Evolutionary conservation across 2,329 filamentous ascomycete species (phyloP), one percentile per base, ranked within the genome.

Genomic region (Ophiosphaerella narmari): DNA sequence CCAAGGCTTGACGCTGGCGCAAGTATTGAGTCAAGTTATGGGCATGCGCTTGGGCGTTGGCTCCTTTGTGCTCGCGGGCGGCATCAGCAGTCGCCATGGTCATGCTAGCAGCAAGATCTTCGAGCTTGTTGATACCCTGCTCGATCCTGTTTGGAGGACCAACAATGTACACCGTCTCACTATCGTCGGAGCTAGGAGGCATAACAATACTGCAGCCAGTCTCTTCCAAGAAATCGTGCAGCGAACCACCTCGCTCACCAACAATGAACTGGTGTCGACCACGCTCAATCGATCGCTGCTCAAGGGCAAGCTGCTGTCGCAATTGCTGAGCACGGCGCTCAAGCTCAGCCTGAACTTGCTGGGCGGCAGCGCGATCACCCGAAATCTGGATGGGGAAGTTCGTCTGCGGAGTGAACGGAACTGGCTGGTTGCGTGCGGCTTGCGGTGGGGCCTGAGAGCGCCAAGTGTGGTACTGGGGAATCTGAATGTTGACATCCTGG

Each of bases 241-340:
- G 80, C 14, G 90, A 86, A 54, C 89, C 83, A 54, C 90, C 91
- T 54, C 87, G 84, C 54, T 93, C 86, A 43, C 93, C 93, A 56
- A 96, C 86, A 67, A 99, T 94, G 78, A 97, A 97, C 72, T 96
- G 92, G 72, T 97, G 94, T 43, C 91, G 86, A 41, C 90, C 91
- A 55, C 88, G 87, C 72, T 93, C 89, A 62, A 97, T 90, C 5
- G 88, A 84, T 36, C 91, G 79, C 72, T 95, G 87, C 62, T 94
- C 86, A 41, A 94, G 79, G 36, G 87, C 84, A 42, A 97, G 79
- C 69, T 90, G 85, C 51, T 85, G 84, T 60, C 87, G 86, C 18
- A 99, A 82, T 67, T 93, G 83, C 54, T 87, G 84, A 6, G 86
- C 90, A 50, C 87, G 84, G 41, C 86, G 85, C 74, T 97, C 91